Evolutionary conservation across 192 early-diverging fungal species (phyloP), one percentile per base, ranked within the genome.

Genomic region (Podila minutissima): DNA sequence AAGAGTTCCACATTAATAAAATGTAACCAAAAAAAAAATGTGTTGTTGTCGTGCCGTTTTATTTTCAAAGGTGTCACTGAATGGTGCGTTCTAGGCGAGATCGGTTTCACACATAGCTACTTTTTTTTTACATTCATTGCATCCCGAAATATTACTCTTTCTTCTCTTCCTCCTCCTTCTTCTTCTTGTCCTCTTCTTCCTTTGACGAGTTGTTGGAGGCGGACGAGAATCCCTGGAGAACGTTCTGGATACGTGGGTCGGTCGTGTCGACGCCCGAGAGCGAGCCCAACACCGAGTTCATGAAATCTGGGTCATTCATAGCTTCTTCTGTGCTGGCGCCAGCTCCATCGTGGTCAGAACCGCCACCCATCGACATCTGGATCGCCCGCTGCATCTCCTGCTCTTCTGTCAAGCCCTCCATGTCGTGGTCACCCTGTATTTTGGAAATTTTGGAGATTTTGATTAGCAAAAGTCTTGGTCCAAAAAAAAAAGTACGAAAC

Each of bases 201-300:
- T 71, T 53, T 2, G 64, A 59, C 3, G 70, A 66, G 48, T 72
- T 69, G 61, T 68, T 72, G 31, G 73, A 67, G 26, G 72, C 68
- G 24, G 65, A 66, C 11, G 73, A 66, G 32, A 82, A 75, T 3
- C 86, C 87, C 26, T 89, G 83, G 9, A 92, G 83, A 19, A 90
- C 93, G 29, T 88, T 86, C 82, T 93, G 87, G 63, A 97, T 84
- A 55, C 92, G 91, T 29, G 94, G 94, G 82, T 97, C 96, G 62
- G 91, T 89, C 5, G 93, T 83, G 77, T 97, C 92, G 13, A 98
- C 95, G 48, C 97, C 97, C 15, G 95, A 94, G 41, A 98, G 88
- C 24, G 90, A 88, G 13, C 92, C 92, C 4, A 97, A 78, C 13
- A 97, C 89, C n/a, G 88, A 89, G 38, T 85, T 87, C 85, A 95